phyloP scores from a whole-genome alignment of 2,329 filamentous ascomycete genomes.

The Sporothrix brasiliensis region DNA sequence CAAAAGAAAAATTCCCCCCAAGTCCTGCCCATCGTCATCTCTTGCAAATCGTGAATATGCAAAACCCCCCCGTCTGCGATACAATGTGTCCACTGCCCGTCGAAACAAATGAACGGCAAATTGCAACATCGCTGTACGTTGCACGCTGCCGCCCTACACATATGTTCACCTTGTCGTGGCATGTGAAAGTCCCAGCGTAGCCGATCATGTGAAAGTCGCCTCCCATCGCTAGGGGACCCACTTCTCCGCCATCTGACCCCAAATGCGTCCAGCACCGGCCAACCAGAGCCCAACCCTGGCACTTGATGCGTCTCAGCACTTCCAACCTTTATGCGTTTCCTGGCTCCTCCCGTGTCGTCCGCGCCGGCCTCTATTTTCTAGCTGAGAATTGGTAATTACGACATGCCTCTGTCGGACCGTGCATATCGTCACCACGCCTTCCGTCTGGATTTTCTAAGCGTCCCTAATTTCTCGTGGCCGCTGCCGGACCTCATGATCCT shows the following conservation, averaged over 20 bases:
- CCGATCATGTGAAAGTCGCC: conserved; percentile 24
- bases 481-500: too few relatives aligned
- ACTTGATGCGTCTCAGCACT: neutral
- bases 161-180: neutral
- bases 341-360: neutral
- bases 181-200: conserved; percentile 14
- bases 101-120: neutral
- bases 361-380: neutral
- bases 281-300: neutral
- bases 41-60: neutral
- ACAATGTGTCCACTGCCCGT: neutral
- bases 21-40: neutral
- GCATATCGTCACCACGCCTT: too few relatives aligned
- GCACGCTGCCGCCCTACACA: neutral
- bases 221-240: neutral
- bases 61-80: neutral
- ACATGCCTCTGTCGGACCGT: neutral
- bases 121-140: neutral
- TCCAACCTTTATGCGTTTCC: neutral
- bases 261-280: neutral
- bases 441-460: too few relatives aligned
- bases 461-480: too few relatives aligned
- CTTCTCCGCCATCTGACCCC: conserved; percentile 25
- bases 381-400: neutral
- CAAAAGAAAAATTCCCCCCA: neutral